Evolutionary conservation across 306 rosid species (phyloP).

Genomic region (Quercus aquifolioides): DNA sequence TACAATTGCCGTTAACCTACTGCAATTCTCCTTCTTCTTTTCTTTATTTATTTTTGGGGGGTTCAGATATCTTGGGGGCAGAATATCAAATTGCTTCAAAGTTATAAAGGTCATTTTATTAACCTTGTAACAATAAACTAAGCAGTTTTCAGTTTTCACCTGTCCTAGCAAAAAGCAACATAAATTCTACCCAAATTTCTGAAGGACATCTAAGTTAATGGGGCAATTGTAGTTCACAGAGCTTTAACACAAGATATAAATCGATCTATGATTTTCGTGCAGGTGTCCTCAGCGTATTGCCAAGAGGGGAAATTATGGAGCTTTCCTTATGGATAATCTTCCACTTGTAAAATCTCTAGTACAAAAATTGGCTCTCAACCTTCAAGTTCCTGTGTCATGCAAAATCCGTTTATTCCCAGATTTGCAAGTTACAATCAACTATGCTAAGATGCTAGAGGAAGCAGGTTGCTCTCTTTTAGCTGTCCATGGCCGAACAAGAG

Average conservation of each 20-base stretch:
- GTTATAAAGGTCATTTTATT: neutral
- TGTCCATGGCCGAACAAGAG: slow-evolving; percentile 90
- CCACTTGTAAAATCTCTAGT: slow-evolving; percentile 80
- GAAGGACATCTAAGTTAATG: neutral
- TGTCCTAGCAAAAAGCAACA: neutral
- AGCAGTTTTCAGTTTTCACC: no score
- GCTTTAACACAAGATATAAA: neutral
- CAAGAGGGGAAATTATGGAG: slow-evolving; percentile 81
- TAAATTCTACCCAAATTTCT: neutral
- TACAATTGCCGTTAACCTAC: no score
- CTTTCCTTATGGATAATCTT: slow-evolving; percentile 95
- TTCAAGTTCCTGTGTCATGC: slow-evolving; percentile 88
- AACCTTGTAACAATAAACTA: neutral
- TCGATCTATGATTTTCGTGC: slow-evolving; percentile 15
- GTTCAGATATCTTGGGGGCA: neutral
- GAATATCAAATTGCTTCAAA: neutral
- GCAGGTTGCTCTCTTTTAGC: slow-evolving; percentile 92
- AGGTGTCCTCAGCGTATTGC: slow-evolving; percentile 99
- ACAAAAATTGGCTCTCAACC: slow-evolving; percentile 75
- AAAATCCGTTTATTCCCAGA: slow-evolving; percentile 87
- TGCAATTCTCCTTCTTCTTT: no score
- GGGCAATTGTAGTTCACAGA: neutral
- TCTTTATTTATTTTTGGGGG: no score
- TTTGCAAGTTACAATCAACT: slow-evolving; percentile 70
- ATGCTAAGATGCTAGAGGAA: slow-evolving; percentile 90